Percentiles rank a stretch among this genome's conserved stretches.
Evolutionary conservation across 495 filamentous ascomycete genomes (phyloP).

Genomic region (Oidiodendron maius): DNA sequence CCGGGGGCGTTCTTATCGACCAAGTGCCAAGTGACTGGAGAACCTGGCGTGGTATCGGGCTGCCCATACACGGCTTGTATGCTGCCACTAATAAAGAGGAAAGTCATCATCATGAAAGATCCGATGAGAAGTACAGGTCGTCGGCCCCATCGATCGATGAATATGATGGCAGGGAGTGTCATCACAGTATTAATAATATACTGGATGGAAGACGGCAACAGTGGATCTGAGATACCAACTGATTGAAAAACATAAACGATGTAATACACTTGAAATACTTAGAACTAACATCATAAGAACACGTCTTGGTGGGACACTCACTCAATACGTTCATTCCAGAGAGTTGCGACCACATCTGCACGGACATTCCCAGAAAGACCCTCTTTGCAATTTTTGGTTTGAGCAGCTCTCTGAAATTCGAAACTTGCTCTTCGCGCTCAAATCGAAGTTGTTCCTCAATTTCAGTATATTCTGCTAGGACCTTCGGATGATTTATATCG

Average conservation of each 20-base stretch:
- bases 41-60: slow-evolving; percentile 34
- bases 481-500: slow-evolving; percentile 53
- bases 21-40: slow-evolving; percentile 53
- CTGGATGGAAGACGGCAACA: slow-evolving; percentile 68
- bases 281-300: too few species aligned
- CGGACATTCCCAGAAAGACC: slow-evolving; percentile 63
- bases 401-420: slow-evolving; percentile 50
- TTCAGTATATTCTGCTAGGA: slow-evolving; percentile 59
- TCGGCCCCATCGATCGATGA: slow-evolving; percentile 47
- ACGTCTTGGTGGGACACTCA: too few species aligned
- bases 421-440: slow-evolving; percentile 52
- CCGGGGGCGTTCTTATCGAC: slow-evolving; percentile 39
- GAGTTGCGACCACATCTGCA: slow-evolving; percentile 72
- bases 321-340: too few species aligned
- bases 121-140: slow-evolving; percentile 46
- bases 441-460: slow-evolving; percentile 59
- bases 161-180: slow-evolving; percentile 54
- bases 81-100: slow-evolving; percentile 49
- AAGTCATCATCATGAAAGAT: slow-evolving; percentile 43
- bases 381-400: slow-evolving; percentile 60
- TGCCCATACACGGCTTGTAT: slow-evolving; percentile 54
- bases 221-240: too few species aligned
- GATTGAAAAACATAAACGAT: too few species aligned
- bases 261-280: too few species aligned
- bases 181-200: slow-evolving; percentile 72